Percentiles rank a stretch among this genome's conserved stretches.
phyloP scores from a whole-genome alignment of 2,329 filamentous ascomycete genomes.

The Clonostachys sp. region DNA sequence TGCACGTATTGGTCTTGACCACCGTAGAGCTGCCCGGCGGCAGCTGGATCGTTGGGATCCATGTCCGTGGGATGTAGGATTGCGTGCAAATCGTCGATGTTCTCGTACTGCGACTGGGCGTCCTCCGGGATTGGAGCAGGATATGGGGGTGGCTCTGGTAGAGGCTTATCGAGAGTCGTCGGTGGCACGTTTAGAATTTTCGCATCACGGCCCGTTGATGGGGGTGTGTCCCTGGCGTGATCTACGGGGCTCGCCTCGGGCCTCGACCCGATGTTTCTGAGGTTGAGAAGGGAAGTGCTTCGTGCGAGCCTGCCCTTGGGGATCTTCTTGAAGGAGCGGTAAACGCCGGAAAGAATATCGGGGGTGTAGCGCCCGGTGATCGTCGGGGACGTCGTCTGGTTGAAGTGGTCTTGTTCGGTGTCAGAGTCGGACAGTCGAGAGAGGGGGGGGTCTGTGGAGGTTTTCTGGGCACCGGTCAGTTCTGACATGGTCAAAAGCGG shows the following conservation, averaged over 20 bases:
- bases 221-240: not conserved
- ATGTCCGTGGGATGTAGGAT: conserved; percentile 24
- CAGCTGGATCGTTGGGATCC: conserved; percentile 34
- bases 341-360: conserved; percentile 45
- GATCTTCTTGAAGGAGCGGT: conserved; percentile 45
- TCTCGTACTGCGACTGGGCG: not conserved
- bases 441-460: not conserved
- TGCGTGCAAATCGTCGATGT: not conserved
- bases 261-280: conserved; percentile 14
- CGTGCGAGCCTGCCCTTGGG: conserved; percentile 28
- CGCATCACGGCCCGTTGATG: conserved; percentile 36
- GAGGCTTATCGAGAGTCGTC: conserved; percentile 54
- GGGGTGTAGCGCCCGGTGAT: conserved; percentile 26
- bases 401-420: not conserved
- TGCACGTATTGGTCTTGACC: conserved; percentile 20
- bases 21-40: conserved; percentile 28
- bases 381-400: conserved; percentile 16
- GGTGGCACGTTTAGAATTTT: conserved; percentile 44
- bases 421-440: conserved; percentile 6
- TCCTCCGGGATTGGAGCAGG: not conserved
- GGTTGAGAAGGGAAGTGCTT: conserved; percentile 35
- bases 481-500: conserved; percentile 1
- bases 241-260: not conserved
- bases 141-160: conserved; percentile 44
- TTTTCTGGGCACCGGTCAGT: conserved; percentile 2